Base-by-base conservation (phyloP, 768 basidiomycete genomes). In the Cystofilobasidium bisporidii region DNA sequence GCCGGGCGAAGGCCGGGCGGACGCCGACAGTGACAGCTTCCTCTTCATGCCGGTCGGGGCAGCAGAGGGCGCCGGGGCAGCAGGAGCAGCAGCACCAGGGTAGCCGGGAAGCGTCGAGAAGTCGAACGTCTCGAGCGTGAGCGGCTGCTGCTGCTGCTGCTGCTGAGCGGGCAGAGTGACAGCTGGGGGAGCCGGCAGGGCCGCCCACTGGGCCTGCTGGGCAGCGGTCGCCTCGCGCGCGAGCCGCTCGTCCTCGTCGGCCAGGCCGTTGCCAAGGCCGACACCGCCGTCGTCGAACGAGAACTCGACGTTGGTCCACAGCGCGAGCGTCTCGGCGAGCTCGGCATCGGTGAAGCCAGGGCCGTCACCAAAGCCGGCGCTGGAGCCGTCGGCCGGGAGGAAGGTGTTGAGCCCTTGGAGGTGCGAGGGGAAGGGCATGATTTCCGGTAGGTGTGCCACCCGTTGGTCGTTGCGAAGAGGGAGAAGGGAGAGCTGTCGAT, bases 21-120 rank as follows among this genome's bases (percentile, higher is more conserved):
- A 66, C 11, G 71, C 30, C 56, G 77, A 76, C 20, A 72, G 67
- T 30, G 78, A 76, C 57, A 74, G 72, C 24, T 76, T 64, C 5
- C 50, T 0, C 40, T 30, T 41, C 15, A 14, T 12, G 26, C 36
- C 75, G 58, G 75, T 70, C 65, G 74, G 65, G 71, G 79, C 67
- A 2, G n/a, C n/a, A n/a, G n/a, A n/a, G n/a, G n/a, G n/a, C n/a
- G n/a, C n/a, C n/a, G 70, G 59, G 1, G 80, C 75, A 0, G 79
- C 73, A 33, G 79, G 68, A 2, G 84, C 36, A 3, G 63, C 53
- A 8, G 53, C 53, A 14, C 53, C 53, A 2, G 53, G 53, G 53
- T 56, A 56, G 30, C 53, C 53, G 2, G 53, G 53, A 3, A 56
- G 53, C 5, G 53, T 3, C 30, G 53, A 56, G 53, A 56, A 56